A percentile compares a stretch with the other conserved stretches of the same genome.
Evolutionary conservation across 306 rosid species (phyloP).

Genomic region (Hippophae rhamnoides): DNA sequence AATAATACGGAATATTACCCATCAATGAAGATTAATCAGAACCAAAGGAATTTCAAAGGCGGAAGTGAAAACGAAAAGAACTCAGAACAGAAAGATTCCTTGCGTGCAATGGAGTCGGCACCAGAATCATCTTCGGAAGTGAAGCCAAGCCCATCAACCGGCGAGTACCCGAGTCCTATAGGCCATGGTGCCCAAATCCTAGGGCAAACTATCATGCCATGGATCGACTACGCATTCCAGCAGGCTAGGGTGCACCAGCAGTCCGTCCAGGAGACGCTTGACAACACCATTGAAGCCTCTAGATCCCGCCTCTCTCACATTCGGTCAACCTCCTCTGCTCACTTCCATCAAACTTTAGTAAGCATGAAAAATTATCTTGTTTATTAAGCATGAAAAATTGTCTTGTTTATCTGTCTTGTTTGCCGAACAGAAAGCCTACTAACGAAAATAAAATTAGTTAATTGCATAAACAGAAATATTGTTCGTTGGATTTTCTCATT

Average conservation of each 20-base stretch:
- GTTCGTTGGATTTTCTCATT: neutral
- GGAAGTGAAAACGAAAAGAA: no score
- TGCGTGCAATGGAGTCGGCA: conserved; percentile 32
- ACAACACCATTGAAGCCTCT: conserved; percentile 49
- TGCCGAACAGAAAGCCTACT: neutral
- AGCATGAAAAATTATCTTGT: neutral
- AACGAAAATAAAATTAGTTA: no score
- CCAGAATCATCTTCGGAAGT: conserved; percentile 36
- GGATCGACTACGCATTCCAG: conserved; percentile 50
- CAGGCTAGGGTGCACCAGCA: conserved; percentile 60
- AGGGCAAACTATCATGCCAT: conserved; percentile 31
- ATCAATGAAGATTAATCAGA: no score
- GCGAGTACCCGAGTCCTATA: conserved; percentile 12
- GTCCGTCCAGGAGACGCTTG: conserved; percentile 36
- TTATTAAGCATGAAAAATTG: conserved; percentile 10
- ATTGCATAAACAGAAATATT: no score
- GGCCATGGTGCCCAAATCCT: conserved; percentile 21
- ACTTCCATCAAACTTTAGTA: conserved; percentile 57
- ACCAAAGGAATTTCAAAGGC: no score
- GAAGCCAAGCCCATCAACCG: conserved; percentile 11
- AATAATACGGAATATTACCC: no score
- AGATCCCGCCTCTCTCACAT: conserved; percentile 59
- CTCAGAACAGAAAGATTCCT: no score
- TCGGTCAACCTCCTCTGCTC: conserved; percentile 60
- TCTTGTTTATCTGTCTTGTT: neutral